Base-by-base conservation (phyloP, 176 grass and related monocot species). In the Oropetium thomaeum region DNA sequence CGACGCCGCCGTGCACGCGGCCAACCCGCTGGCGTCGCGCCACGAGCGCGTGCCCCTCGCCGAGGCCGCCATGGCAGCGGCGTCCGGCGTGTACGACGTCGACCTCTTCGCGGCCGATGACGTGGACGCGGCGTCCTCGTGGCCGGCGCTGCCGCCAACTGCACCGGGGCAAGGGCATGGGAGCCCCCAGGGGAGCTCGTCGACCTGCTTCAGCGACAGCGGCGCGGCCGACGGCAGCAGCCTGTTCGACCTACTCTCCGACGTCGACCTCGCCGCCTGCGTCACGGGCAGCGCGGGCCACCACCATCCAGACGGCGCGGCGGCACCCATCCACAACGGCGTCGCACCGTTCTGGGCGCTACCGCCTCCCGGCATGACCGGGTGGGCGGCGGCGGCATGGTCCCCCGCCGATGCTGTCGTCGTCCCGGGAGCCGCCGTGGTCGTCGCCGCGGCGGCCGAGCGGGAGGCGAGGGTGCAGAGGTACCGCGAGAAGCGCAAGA, bases 401-500 rank as follows among this genome's bases (percentile, higher is more conserved):
- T 74, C 54, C 1, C 43, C 75, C 1, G 74, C 26, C 0, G 80
- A 74, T 0, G 29, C 69, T 8, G 38, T 58, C 39, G 62, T 45
- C 27, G 69, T 79, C 42, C 69, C 75, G 27, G 75, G 23, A 30
- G 34, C 67, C 52, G 48, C 41, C 7, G 69, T 20, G n/a, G 32
- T 55, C 6, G 72, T 41, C 9, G 23, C 62, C 7, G 67, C 62
- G 13, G 79, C 87, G 32, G 71, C 72, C 9, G 87, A 76, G 44
- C 45, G 84, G 48, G 58, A 58, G 70, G 87, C 70, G 64, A 82
- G 87, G 81, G 87, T 93, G 84, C 84, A 73, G 87, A 38, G 91
- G 22, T 90, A 90, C 81, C 79, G 82, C 42, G 91, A 90, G 74
- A 93, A 93, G 70, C 75, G 91, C 62, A 87, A 90, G 77, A 93